Base-by-base conservation (phyloP, 192 early-diverging fungal genomes). In the Mortierella hygrophila region DNA sequence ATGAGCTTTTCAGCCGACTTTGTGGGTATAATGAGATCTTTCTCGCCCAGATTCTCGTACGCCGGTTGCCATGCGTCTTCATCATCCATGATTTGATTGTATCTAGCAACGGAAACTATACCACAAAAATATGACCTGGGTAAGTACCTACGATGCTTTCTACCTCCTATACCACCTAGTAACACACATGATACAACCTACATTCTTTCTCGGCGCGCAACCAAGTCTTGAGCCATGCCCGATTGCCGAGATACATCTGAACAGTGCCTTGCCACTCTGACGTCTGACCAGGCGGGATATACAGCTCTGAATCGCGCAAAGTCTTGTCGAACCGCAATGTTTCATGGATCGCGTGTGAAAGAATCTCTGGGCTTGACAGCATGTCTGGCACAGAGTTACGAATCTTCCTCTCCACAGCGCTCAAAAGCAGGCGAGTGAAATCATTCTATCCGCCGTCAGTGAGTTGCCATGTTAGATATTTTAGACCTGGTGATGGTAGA, bases 321-420 rank as follows among this genome's bases (percentile, higher is more conserved):
- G 89, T 91, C 55, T 91, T 90, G 77, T 96, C 95, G 89, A 96
- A 95, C 32, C 90, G 83, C 8, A 93, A 74, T 29, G 93, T 82
- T 87, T 96, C 94, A 55, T 91, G 90, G 29, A 94, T 91, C 16
- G 93, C 93, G 40, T 95, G 93, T 18, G 93, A 91, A n/a, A 96
- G 79, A 18, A 92, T 78, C 41, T 92, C 89, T 4, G 95, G 93
- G n/a, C 89, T 83, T 3, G 81, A 72, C 15, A 94, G 70, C 73
- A 95, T 89, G 26, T 73, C 85, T 1, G 90, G 77, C 20, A 92
- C 89, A 41, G 92, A 90, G 46, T 88, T 78, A n/a, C 73, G 77
- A 47, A 96, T 79, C 88, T 95, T 95, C 37, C 89, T 88, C 37
- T 83, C 76, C 0, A 96, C 89, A 60, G 90, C 90, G 13, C 78